Percentiles rank a stretch among this genome's conserved stretches.
Evolutionary conservation across 768 basidiomycete genomes (phyloP).

Genomic region (Melanogaster broomeanus): DNA sequence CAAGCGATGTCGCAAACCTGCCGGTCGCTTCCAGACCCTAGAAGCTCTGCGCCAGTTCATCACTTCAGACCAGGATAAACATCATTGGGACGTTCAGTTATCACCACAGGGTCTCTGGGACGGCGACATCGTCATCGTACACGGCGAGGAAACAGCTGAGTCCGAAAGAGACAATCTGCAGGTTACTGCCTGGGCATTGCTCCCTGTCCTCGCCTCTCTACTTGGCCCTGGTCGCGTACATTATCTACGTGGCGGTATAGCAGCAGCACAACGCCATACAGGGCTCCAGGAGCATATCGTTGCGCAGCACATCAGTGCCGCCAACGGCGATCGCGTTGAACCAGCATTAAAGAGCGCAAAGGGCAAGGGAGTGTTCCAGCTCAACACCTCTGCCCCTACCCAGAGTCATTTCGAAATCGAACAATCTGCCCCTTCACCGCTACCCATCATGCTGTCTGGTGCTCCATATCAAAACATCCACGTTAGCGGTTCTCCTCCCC

Average conservation of each 20-base stretch:
- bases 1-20: slow-evolving; percentile 77
- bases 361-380: slow-evolving; percentile 62
- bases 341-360: slow-evolving; percentile 32
- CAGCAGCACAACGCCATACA: slow-evolving; percentile 58
- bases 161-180: slow-evolving; percentile 58
- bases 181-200: slow-evolving; percentile 68
- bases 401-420: slow-evolving; percentile 64
- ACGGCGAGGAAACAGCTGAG: slow-evolving; percentile 76
- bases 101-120: slow-evolving; percentile 58
- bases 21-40: slow-evolving; percentile 63
- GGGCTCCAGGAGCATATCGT: slow-evolving; percentile 54
- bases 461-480: slow-evolving; percentile 42
- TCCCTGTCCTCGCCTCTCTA: slow-evolving; percentile 62
- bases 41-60: slow-evolving; percentile 78
- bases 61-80: slow-evolving; percentile 74
- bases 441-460: slow-evolving; percentile 57
- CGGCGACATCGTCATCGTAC: slow-evolving; percentile 68
- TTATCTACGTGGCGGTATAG: slow-evolving; percentile 75
- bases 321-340: slow-evolving; percentile 8
- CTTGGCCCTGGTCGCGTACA: slow-evolving; percentile 55
- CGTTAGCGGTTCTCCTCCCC: slow-evolving; percentile 63
- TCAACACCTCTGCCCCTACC: slow-evolving; percentile 58
- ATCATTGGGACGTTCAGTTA: slow-evolving; percentile 68
- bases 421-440: slow-evolving; percentile 48
- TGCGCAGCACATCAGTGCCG: slow-evolving; percentile 11